Conservation (phyloP, 2,329 filamentous ascomycete genomes). For the Hypoxylon sp. region DNA sequence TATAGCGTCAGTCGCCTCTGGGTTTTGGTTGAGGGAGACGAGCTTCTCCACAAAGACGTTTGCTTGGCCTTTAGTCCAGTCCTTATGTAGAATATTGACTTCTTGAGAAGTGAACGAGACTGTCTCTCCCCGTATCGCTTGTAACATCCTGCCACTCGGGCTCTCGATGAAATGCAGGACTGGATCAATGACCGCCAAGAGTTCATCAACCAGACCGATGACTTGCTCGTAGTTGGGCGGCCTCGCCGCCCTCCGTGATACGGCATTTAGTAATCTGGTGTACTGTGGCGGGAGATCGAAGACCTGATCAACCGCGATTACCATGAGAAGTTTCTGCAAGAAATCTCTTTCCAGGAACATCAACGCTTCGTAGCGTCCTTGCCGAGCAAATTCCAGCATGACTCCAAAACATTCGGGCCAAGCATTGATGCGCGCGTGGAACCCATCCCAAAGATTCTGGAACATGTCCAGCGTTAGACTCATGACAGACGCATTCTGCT, state of each 20-base stretch:
- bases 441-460: conserved; percentile 68
- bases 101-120: conserved; percentile 62
- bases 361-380: conserved; percentile 69
- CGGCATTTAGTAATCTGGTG: conserved; percentile 62
- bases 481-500: conserved; percentile 50
- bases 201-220: conserved; percentile 61
- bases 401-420: conserved; percentile 84
- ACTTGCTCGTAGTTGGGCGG: conserved; percentile 66
- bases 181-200: conserved; percentile 59
- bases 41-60: conserved; percentile 76
- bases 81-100: conserved; percentile 58
- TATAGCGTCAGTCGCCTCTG: conserved; percentile 64
- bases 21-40: conserved; percentile 70
- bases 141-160: conserved; percentile 55
- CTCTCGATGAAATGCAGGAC: conserved; percentile 55
- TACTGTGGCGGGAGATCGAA: conserved; percentile 68
- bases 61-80: conserved; percentile 53
- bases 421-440: conserved; percentile 71
- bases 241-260: conserved; percentile 63
- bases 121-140: conserved; percentile 48
- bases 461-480: conserved; percentile 61
- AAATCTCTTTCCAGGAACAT: conserved; percentile 71
- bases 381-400: conserved; percentile 72
- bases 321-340: conserved; percentile 67
- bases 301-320: conserved; percentile 69